Conservation (phyloP, 225 moss, liverwort and hornwort genomes). For the Anthoceros angustus region DNA sequence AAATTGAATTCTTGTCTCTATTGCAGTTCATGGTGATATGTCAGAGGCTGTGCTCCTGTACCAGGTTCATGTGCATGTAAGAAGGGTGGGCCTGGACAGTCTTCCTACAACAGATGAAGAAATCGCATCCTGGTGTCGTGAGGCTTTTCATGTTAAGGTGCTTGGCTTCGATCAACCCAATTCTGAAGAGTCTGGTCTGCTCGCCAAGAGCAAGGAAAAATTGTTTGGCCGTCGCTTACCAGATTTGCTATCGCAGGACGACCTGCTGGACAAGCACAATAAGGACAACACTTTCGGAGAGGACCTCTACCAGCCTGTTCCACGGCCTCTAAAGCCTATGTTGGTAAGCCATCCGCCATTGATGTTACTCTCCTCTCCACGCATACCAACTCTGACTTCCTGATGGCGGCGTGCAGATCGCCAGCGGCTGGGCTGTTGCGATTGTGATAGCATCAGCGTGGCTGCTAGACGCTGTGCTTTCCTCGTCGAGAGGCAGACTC, state of each 20-base stretch:
- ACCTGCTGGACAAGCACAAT: slow-evolving; percentile 52
- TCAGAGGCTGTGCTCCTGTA: neutral
- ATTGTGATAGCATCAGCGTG: neutral
- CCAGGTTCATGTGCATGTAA: slow-evolving; percentile 56
- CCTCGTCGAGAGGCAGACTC: slow-evolving; percentile 3
- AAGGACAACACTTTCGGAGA: slow-evolving; percentile 69
- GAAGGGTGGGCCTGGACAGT: slow-evolving; percentile 56
- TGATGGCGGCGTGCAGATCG: neutral
- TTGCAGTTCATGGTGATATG: neutral
- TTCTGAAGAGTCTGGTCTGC: neutral
- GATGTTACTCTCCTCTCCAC: neutral
- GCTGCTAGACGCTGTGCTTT: neutral
- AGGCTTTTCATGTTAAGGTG: slow-evolving; percentile 69
- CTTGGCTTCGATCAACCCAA: neutral
- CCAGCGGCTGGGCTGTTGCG: neutral
- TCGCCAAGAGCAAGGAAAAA: neutral
- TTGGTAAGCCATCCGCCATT: slow-evolving; percentile 26
- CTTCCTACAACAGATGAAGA: slow-evolving; percentile 42
- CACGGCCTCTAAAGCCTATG: slow-evolving; percentile 41
- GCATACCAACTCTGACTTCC: neutral
- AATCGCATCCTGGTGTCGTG: slow-evolving; percentile 69
- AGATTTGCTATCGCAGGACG: slow-evolving; percentile 33
- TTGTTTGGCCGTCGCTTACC: neutral
- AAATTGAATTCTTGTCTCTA: neutral
- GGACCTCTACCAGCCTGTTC: slow-evolving; percentile 38